Percentiles rank a stretch among this genome's conserved stretches.
These are phyloP conservation scores for Diplodia sapinea DNA, from an alignment of 2,329 filamentous ascomycete genomes.

Conservation along the genomic window DNA sequence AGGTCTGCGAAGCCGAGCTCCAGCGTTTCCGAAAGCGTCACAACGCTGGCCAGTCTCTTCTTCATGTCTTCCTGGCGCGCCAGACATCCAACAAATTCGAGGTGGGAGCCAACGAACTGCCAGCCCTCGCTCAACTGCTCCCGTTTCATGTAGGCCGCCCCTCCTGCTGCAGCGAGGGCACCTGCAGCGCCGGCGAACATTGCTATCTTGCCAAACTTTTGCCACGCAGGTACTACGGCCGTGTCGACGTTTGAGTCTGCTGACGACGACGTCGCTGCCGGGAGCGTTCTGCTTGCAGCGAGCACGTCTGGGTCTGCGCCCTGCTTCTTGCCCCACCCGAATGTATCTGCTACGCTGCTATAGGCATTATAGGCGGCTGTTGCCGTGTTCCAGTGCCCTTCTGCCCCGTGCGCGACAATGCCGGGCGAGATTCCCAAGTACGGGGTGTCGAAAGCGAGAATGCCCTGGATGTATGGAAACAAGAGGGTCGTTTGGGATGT, in stretches of 20 bases:
- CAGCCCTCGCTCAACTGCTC: conserved; percentile 78
- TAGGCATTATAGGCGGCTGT: conserved; percentile 70
- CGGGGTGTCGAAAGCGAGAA: conserved; percentile 93
- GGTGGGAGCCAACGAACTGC: conserved; percentile 84
- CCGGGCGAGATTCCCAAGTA: conserved; percentile 82
- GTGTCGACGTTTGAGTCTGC: conserved; percentile 51
- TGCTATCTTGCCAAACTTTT: conserved; percentile 82
- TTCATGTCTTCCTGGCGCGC: conserved; percentile 82
- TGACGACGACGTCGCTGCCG: conserved; percentile 42
- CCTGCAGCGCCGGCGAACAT: conserved; percentile 83
- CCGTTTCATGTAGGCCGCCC: conserved; percentile 84
- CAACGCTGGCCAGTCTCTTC: conserved; percentile 71
- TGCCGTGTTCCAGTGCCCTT: conserved; percentile 81
- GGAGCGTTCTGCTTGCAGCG: conserved; percentile 45
- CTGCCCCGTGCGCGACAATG: conserved; percentile 83
- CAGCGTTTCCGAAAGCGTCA: conserved; percentile 67
- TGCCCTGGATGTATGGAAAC: conserved; percentile 90
- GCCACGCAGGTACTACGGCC: conserved; percentile 63
- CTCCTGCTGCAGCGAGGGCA: conserved; percentile 79
- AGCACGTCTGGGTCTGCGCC: conserved; percentile 35
- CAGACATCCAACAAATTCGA: conserved; percentile 91
- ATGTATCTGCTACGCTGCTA: conserved; percentile 66
- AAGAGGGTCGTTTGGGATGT: conserved; percentile 67
- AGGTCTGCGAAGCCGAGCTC: conserved; percentile 82
- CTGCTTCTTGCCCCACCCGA: conserved; percentile 62